Evolutionary conservation across 1,139 yeast species (phyloP).

Genomic region (Pneumocystis canis): DNA sequence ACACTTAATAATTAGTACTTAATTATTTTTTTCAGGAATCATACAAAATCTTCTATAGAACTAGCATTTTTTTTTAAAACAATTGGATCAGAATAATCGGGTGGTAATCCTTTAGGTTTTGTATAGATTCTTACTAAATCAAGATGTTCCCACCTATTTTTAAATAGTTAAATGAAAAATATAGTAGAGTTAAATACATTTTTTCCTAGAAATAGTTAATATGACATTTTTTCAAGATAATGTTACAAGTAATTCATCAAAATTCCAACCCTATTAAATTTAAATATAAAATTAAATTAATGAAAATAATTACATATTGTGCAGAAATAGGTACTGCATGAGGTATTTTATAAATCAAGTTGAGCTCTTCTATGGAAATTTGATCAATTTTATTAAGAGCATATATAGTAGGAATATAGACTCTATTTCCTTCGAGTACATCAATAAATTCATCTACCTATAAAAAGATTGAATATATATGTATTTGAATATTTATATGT

Average conservation of each 20-base stretch:
- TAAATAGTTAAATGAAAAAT: not conserved
- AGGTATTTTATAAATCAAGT: slow-evolving; percentile 76
- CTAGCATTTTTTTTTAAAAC: slow-evolving; percentile 71
- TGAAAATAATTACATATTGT: slow-evolving; percentile 35
- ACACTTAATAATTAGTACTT: slow-evolving; percentile 31
- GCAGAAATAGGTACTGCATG: slow-evolving; percentile 94
- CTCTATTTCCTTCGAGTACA: slow-evolving; percentile 79
- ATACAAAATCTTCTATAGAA: slow-evolving; percentile 68
- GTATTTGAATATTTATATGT: not conserved
- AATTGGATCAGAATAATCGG: slow-evolving; percentile 90
- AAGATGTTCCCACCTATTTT: slow-evolving; percentile 53
- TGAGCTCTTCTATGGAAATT: slow-evolving; percentile 83
- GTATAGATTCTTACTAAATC: slow-evolving; percentile 89
- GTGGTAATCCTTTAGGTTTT: slow-evolving; percentile 85
- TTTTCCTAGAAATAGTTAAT: not conserved
- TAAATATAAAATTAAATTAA: not conserved
- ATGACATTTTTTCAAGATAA: slow-evolving; percentile 27
- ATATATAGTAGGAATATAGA: slow-evolving; percentile 87
- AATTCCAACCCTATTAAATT: slow-evolving; percentile 58
- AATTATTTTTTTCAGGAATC: not conserved
- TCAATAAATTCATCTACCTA: not conserved
- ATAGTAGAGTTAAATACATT: not conserved
- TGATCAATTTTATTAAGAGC: slow-evolving; percentile 92
- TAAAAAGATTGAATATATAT: slow-evolving; percentile 57
- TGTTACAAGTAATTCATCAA: slow-evolving; percentile 84